Conservation (phyloP, 192 early-diverging fungal genomes). For the Mortierella antarctica region DNA sequence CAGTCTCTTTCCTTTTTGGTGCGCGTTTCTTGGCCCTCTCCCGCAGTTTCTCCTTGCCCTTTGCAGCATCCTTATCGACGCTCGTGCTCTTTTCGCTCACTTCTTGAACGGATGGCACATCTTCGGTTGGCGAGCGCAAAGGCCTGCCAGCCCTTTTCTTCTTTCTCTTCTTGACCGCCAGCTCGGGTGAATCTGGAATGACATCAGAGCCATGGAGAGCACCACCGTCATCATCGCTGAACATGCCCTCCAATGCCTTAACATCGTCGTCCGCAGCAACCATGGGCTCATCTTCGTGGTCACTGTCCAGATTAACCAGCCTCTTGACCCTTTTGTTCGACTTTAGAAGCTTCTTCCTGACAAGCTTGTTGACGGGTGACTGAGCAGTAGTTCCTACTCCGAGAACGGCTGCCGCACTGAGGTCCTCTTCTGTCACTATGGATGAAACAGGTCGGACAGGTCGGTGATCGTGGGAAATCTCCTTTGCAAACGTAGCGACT, state of each 20-base stretch:
- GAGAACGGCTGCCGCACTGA: conserved; percentile 6
- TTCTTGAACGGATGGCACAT: not conserved
- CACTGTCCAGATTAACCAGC: conserved; percentile 38
- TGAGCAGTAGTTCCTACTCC: not conserved
- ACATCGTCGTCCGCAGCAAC: conserved; percentile 6
- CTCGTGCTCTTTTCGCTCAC: not conserved
- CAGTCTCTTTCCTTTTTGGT: conserved; percentile 9
- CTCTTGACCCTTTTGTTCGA: conserved; percentile 33
- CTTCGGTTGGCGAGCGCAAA: not conserved
- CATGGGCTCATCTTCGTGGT: conserved; percentile 14
- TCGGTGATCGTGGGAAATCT: not conserved
- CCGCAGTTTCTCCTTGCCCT: conserved; percentile 18
- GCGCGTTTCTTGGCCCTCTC: conserved; percentile 16
- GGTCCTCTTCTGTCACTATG: conserved; percentile 3
- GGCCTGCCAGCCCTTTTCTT: not conserved
- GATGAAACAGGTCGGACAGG: conserved; percentile 2
- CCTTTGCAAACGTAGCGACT: conserved; percentile 27
- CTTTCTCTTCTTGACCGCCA: conserved; percentile 3
- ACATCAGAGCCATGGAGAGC: too few relatives aligned
- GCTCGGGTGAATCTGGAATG: not conserved
- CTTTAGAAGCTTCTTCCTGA: conserved; percentile 46
- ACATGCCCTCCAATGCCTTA: not conserved
- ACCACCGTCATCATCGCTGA: not conserved
- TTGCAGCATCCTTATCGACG: not conserved
- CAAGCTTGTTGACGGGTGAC: conserved; percentile 27